Conservation (phyloP, 495 filamentous ascomycete species). For the Penicillium dipodomyicola region DNA sequence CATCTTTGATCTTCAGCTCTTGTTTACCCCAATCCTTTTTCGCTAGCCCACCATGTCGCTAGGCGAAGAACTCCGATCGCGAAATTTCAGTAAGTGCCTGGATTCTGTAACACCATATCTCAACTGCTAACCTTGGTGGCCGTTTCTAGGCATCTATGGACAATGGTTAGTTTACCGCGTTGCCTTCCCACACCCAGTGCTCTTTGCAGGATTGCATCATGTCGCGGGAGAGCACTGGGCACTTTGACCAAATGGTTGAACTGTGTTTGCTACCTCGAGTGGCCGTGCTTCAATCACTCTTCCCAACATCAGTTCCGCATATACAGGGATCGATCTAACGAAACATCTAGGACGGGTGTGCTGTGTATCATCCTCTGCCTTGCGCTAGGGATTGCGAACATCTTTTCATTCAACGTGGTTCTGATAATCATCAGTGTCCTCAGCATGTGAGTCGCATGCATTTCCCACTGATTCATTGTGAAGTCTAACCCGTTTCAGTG, state of each 20-base stretch:
- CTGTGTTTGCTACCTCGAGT: background rate
- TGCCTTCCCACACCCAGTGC: background rate
- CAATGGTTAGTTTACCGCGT: conserved; percentile 76
- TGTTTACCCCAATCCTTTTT: conserved; percentile 2
- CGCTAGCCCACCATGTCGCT: conserved; percentile 46
- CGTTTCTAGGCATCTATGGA: conserved; percentile 84
- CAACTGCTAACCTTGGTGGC: conserved; percentile 32
- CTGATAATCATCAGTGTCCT: conserved; percentile 80
- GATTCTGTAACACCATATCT: conserved; percentile 20
- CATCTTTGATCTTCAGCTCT: conserved; percentile 13
- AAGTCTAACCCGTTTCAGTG: conserved; percentile 46
- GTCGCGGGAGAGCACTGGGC: background rate
- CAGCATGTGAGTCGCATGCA: conserved; percentile 62
- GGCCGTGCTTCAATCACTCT: background rate
- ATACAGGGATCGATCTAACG: conserved; percentile 11
- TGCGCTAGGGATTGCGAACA: conserved; percentile 89
- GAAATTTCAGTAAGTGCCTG: conserved; percentile 89
- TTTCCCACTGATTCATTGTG: background rate
- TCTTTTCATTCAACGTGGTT: conserved; percentile 63
- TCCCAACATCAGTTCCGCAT: background rate
- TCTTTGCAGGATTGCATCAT: background rate
- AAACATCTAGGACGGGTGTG: conserved; percentile 75
- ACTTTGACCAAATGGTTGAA: background rate
- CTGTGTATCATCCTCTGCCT: conserved; percentile 93
- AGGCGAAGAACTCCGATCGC: conserved; percentile 76